These are phyloP conservation scores for Lablab purpureus DNA, from an alignment of 306 rosid genomes.

Conservation along the genomic window DNA sequence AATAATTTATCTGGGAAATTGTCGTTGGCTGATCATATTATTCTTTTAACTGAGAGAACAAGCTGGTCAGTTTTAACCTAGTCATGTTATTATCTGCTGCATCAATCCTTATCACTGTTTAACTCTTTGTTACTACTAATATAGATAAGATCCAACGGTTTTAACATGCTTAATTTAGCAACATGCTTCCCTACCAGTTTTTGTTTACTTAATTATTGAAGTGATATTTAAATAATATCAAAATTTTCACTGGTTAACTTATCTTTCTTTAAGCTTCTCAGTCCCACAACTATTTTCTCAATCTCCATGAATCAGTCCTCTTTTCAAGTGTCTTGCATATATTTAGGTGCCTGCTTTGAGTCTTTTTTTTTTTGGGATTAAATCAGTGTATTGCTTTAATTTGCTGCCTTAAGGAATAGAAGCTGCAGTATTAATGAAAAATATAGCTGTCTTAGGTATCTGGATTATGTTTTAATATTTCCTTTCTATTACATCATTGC, in stretches of 20 bases:
- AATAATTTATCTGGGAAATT: background rate
- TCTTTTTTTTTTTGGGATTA: slow-evolving; percentile 18
- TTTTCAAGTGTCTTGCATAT: background rate
- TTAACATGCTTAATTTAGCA: background rate
- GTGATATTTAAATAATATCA: background rate
- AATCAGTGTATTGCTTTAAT: background rate
- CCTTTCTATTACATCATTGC: background rate
- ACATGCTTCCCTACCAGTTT: background rate
- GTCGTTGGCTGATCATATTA: background rate
- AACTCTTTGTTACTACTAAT: background rate
- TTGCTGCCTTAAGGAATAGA: background rate
- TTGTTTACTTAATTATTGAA: background rate
- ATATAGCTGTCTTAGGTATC: slow-evolving; percentile 11
- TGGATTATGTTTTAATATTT: slow-evolving; percentile 28
- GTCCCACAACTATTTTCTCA: background rate
- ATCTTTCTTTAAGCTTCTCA: background rate
- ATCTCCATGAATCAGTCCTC: slow-evolving; percentile 2
- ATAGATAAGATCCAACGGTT: background rate
- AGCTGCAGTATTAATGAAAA: background rate
- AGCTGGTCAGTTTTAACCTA: background rate
- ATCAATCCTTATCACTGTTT: slow-evolving; percentile 1
- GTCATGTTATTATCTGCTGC: background rate
- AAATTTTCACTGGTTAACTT: background rate
- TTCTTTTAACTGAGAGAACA: background rate
- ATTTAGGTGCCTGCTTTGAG: slow-evolving; percentile 5